Percentiles rank a stretch among this genome's conserved stretches.
Evolutionary conservation across 1,284 basidiomycete species (phyloP).

Genomic region (Austroboletus novae-zelandiae): DNA sequence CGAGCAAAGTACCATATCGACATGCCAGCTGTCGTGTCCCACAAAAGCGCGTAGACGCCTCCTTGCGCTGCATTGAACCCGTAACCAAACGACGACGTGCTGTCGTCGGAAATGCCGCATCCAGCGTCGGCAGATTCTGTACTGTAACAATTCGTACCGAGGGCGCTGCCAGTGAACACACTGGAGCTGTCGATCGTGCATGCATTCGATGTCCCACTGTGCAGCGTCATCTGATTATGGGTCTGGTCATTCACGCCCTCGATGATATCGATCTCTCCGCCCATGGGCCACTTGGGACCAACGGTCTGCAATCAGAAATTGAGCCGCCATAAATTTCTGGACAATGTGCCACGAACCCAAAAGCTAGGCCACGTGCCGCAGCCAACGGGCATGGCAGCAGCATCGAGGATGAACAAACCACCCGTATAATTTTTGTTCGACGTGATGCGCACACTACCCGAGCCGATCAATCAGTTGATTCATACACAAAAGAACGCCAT

Average conservation of each 20-base stretch:
- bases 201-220: constrained; percentile 42
- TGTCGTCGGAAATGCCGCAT: constrained; percentile 50
- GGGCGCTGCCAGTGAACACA: constrained; percentile 30
- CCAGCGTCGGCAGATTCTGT: constrained; percentile 39
- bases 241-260: constrained; percentile 63
- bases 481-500: constrained; percentile 9
- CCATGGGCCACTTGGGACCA: constrained; percentile 70
- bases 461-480: constrained; percentile 11
- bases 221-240: constrained; percentile 70
- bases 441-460: constrained; percentile 66
- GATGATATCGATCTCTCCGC: constrained; percentile 69
- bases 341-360: constrained; percentile 48
- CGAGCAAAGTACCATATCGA: constrained; percentile 79
- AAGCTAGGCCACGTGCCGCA: constrained; percentile 74
- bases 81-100: constrained; percentile 56
- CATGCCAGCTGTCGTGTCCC: constrained; percentile 62
- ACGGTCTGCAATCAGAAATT: constrained; percentile 32
- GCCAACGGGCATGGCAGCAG: constrained; percentile 73
- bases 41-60: constrained; percentile 75
- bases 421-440: constrained; percentile 62
- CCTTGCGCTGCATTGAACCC: constrained; percentile 67
- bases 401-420: constrained; percentile 80
- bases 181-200: constrained; percentile 19
- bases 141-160: constrained; percentile 44
- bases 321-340: neutral